phyloP scores from a whole-genome alignment of 129 eudicot genomes.

The Flaveria sonorensis region DNA sequence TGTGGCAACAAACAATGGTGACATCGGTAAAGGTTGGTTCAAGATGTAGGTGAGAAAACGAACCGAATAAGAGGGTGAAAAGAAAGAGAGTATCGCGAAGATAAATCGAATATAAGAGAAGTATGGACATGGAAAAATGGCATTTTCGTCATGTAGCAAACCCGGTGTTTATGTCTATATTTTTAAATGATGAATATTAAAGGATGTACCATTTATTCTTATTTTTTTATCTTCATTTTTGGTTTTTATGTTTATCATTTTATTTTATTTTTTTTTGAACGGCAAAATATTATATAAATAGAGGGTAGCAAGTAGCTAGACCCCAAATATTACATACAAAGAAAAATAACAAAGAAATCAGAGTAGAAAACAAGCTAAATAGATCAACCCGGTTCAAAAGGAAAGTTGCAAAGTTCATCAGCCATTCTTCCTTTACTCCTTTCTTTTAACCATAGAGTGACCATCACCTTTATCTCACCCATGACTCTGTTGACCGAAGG shows the following conservation, averaged over 20 bases:
- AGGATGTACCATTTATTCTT: not conserved
- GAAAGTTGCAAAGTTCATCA: too few relatives aligned
- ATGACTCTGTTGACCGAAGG: too few relatives aligned
- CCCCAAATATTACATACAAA: too few relatives aligned
- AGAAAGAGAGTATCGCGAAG: not conserved
- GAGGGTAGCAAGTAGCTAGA: too few relatives aligned
- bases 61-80: not conserved
- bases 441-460: too few relatives aligned
- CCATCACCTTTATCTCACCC: too few relatives aligned
- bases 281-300: too few relatives aligned
- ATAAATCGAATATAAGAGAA: not conserved
- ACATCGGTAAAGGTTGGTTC: not conserved
- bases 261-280: too few relatives aligned
- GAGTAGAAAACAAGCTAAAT: too few relatives aligned
- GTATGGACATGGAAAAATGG: not conserved
- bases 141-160: not conserved
- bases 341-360: too few relatives aligned
- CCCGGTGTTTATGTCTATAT: not conserved
- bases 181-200: not conserved
- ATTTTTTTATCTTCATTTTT: not conserved
- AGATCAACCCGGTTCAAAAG: too few relatives aligned
- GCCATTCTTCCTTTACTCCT: too few relatives aligned
- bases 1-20: not conserved
- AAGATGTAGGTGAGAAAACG: not conserved
- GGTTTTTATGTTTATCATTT: conserved; percentile 3